A percentile compares a stretch with the other conserved stretches of the same genome.
These are phyloP conservation scores for Glebionis coronaria DNA, from an alignment of 129 eudicot genomes.

Conservation along the genomic window DNA sequence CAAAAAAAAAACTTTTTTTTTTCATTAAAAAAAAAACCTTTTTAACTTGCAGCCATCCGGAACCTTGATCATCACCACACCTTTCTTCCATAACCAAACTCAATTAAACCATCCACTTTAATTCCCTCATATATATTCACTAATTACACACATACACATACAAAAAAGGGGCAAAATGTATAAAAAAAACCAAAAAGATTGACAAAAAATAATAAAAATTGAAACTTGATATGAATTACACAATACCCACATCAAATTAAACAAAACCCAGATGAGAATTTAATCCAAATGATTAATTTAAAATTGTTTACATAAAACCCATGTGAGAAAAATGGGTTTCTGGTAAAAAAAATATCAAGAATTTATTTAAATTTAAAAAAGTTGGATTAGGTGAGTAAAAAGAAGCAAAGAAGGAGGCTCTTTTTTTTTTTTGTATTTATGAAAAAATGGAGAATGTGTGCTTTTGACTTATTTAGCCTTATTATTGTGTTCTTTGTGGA, in stretches of 20 bases:
- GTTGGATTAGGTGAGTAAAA: not conserved
- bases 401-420: not conserved
- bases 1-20: not conserved
- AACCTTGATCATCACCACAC: constrained; percentile 79
- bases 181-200: not conserved
- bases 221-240: constrained; percentile 21
- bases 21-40: constrained; percentile 43
- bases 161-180: not conserved
- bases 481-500: constrained; percentile 15
- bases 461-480: constrained; percentile 17
- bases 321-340: no score
- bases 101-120: constrained; percentile 22
- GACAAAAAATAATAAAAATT: not conserved
- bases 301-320: constrained; percentile 12
- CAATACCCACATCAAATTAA: constrained; percentile 8
- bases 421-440: not conserved
- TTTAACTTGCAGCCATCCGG: constrained; percentile 98
- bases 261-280: constrained; percentile 28
- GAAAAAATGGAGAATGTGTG: constrained; percentile 8
- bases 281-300: not conserved
- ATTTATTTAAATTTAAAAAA: not conserved
- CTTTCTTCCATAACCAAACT: constrained; percentile 47
- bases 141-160: constrained; percentile 1
- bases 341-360: not conserved
- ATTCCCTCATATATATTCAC: constrained; percentile 21